phyloP scores from a whole-genome alignment of 2,329 filamentous ascomycete species.

The Hortaea sp. region DNA sequence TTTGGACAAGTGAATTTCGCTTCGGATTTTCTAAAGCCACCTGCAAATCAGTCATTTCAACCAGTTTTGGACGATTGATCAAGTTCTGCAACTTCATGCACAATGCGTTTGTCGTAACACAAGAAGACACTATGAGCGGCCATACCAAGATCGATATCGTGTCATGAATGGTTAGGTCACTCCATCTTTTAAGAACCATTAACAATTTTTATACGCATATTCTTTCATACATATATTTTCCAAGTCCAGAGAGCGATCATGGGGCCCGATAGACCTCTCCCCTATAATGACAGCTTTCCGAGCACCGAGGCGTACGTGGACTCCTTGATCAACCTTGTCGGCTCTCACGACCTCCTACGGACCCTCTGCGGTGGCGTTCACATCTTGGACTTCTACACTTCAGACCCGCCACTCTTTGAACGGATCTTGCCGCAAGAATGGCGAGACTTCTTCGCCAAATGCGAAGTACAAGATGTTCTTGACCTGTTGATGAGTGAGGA shows the following conservation, averaged over 20 bases:
- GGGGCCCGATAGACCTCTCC: slow-evolving; percentile 47
- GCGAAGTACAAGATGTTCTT: slow-evolving; percentile 64
- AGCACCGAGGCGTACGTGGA: slow-evolving; percentile 68
- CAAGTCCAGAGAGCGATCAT: slow-evolving; percentile 14
- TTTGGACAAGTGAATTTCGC: no score
- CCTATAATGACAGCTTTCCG: slow-evolving; percentile 59
- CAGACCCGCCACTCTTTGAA: slow-evolving; percentile 71
- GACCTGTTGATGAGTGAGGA: slow-evolving; percentile 75
- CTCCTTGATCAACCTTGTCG: slow-evolving; percentile 65
- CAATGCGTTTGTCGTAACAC: no score
- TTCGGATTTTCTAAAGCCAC: no score
- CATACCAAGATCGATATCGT: no score
- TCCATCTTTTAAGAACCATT: no score
- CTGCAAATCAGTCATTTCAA: no score
- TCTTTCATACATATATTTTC: no score
- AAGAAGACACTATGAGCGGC: no score
- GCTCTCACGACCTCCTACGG: slow-evolving; percentile 65
- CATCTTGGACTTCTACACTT: slow-evolving; percentile 85
- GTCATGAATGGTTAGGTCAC: no score
- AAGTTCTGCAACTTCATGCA: no score
- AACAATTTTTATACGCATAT: no score
- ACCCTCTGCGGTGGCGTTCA: slow-evolving; percentile 95
- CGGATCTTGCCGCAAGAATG: slow-evolving; percentile 68
- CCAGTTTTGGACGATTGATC: no score
- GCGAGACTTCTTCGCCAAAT: slow-evolving; percentile 64